These are phyloP conservation scores for Pestalotiopsis sp. DNA, from an alignment of 2,329 filamentous ascomycete species.

Conservation along the genomic window DNA sequence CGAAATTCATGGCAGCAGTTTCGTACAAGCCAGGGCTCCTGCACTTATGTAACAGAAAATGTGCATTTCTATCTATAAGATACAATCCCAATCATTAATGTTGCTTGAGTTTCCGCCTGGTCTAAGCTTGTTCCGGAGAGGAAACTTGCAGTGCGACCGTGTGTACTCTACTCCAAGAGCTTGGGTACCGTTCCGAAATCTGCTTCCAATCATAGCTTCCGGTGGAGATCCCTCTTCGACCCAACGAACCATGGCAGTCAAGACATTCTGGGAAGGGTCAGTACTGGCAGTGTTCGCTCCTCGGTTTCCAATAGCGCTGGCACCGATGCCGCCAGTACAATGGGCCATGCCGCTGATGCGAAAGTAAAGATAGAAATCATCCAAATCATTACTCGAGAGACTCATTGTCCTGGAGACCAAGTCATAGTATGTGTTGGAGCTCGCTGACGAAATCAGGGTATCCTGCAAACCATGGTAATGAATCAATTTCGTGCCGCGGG, in stretches of 20 bases:
- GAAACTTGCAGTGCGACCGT: constrained; percentile 7
- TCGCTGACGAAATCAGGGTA: constrained; percentile 44
- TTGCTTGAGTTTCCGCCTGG: not conserved
- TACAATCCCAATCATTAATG: constrained; percentile 4
- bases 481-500: constrained; percentile 47
- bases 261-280: constrained; percentile 5
- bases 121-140: not conserved
- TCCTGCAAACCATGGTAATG: constrained; percentile 48
- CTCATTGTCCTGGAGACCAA: constrained; percentile 47
- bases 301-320: constrained; percentile 3
- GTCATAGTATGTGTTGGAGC: constrained; percentile 50
- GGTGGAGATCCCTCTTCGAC: constrained; percentile 4
- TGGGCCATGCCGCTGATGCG: constrained; percentile 54
- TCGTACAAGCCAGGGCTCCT: not conserved
- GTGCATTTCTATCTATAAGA: not conserved
- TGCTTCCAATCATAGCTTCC: not conserved
- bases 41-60: not conserved
- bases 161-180: not conserved
- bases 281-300: not conserved
- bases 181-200: not conserved
- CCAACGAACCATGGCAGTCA: constrained; percentile 11
- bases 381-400: constrained; percentile 32
- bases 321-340: constrained; percentile 1
- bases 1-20: too few relatives aligned
- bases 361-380: constrained; percentile 53